A percentile compares a stretch with the other conserved stretches of the same genome.
Evolutionary conservation across 768 basidiomycete genomes (phyloP).

Genomic region (Trametes coccinea): DNA sequence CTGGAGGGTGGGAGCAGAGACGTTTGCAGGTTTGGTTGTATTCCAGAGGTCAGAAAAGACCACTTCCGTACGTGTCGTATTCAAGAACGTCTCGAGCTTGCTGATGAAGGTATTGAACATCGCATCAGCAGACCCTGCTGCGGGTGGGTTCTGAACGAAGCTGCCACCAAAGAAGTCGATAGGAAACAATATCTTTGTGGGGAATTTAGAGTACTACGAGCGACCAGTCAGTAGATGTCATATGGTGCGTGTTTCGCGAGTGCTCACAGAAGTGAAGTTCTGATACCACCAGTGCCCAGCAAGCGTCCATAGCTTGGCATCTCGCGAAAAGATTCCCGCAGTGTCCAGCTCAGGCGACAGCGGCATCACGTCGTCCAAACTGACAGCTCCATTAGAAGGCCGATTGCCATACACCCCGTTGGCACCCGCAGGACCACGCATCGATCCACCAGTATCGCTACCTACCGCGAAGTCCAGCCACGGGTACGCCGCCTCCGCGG

Average conservation of each 20-base stretch:
- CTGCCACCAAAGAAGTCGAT: conserved; percentile 28
- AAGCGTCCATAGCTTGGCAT: conserved; percentile 30
- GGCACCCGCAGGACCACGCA: conserved; percentile 33
- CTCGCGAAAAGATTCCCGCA: conserved; percentile 31
- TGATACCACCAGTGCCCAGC: conserved; percentile 34
- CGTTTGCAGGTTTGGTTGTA: conserved; percentile 24
- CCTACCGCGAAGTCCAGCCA: conserved; percentile 35
- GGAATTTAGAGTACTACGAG: conserved; percentile 28
- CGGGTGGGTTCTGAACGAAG: conserved; percentile 27
- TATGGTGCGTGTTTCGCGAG: neutral
- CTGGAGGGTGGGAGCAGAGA: conserved; percentile 24
- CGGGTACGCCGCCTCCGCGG: conserved; percentile 28
- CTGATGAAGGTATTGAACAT: conserved; percentile 31
- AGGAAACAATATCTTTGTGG: conserved; percentile 32
- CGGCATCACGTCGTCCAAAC: conserved; percentile 33
- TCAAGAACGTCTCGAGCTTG: conserved; percentile 32
- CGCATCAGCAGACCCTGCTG: conserved; percentile 21
- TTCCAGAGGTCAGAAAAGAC: conserved; percentile 27
- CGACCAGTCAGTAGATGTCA: neutral
- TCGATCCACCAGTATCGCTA: conserved; percentile 35
- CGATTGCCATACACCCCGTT: conserved; percentile 33
- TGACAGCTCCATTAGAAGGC: conserved; percentile 32
- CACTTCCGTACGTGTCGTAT: conserved; percentile 28
- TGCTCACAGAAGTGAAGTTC: conserved; percentile 27
- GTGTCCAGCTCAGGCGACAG: conserved; percentile 32